phyloP scores from a whole-genome alignment of 306 rosid species.

The Castanea sativa region DNA sequence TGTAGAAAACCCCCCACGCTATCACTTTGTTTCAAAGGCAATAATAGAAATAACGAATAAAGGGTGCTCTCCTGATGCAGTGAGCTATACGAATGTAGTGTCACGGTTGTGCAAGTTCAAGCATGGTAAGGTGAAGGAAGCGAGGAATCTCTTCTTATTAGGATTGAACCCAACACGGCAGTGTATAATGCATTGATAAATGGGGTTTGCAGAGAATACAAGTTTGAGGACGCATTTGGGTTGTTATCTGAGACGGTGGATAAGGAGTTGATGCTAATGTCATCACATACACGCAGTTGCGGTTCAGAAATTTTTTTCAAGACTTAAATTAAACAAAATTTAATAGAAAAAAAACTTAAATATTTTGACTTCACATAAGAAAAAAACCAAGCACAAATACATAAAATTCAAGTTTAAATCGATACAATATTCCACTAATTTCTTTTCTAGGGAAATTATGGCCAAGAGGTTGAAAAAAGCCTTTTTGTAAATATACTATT shows the following conservation, averaged over 20 bases:
- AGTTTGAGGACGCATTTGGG: constrained; percentile 48
- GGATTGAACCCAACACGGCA: constrained; percentile 49
- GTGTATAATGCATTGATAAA: constrained; percentile 74
- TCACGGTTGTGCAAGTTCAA: constrained; percentile 51
- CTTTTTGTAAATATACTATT: too few relatives aligned
- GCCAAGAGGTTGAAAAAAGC: too few relatives aligned
- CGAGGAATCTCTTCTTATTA: constrained; percentile 43
- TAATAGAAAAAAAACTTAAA: too few relatives aligned
- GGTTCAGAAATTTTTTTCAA: too few relatives aligned
- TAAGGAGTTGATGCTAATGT: constrained; percentile 68
- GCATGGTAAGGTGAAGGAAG: constrained; percentile 53
- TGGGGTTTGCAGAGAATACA: constrained; percentile 63
- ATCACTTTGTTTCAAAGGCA: too few relatives aligned
- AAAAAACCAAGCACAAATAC: too few relatives aligned
- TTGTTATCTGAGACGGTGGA: constrained; percentile 64
- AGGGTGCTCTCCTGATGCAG: constrained; percentile 69
- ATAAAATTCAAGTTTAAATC: too few relatives aligned
- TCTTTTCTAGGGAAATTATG: too few relatives aligned
- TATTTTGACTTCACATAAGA: too few relatives aligned
- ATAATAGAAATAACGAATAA: constrained; percentile 60
- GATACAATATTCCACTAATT: too few relatives aligned
- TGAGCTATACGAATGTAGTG: constrained; percentile 66
- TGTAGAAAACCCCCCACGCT: too few relatives aligned
- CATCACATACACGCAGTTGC: constrained; percentile 53
- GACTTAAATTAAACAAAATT: too few relatives aligned